These are phyloP conservation scores for Forsythia suspensa DNA, from an alignment of 257 asterid species.

Conservation along the genomic window DNA sequence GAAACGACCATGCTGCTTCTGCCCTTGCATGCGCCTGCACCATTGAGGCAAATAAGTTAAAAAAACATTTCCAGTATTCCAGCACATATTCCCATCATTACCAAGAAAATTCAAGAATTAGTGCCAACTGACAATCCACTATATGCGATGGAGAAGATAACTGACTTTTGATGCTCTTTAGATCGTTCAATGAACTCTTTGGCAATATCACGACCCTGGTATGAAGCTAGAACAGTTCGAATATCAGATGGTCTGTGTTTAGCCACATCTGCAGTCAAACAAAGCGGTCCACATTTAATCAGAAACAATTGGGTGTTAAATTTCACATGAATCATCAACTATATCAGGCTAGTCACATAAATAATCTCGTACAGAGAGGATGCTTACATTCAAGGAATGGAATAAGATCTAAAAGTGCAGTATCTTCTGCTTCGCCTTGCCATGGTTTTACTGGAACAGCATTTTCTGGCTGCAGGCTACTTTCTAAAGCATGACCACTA, in stretches of 20 bases:
- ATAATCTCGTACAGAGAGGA: background rate
- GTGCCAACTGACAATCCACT: background rate
- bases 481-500: conserved; percentile 76
- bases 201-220: conserved; percentile 77
- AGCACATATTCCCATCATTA: background rate
- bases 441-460: conserved; percentile 61
- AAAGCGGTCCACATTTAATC: conserved; percentile 11
- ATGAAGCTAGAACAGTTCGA: conserved; percentile 76
- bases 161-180: conserved; percentile 69
- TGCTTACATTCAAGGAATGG: conserved; percentile 90
- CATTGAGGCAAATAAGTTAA: background rate
- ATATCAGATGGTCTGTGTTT: conserved; percentile 71
- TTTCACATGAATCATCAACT: conserved; percentile 14
- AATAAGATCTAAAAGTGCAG: conserved; percentile 75
- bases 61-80: background rate
- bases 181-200: conserved; percentile 89
- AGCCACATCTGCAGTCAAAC: conserved; percentile 68
- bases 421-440: conserved; percentile 78
- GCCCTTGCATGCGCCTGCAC: conserved; percentile 76
- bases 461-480: conserved; percentile 83
- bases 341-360: conserved; percentile 1
- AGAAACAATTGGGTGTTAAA: background rate
- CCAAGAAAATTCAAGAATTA: background rate
- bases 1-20: conserved; percentile 54
- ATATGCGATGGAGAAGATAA: background rate